Evolutionary conservation across 1,139 yeast genomes (phyloP).

Genomic region (Hyphopichia burtonii): DNA sequence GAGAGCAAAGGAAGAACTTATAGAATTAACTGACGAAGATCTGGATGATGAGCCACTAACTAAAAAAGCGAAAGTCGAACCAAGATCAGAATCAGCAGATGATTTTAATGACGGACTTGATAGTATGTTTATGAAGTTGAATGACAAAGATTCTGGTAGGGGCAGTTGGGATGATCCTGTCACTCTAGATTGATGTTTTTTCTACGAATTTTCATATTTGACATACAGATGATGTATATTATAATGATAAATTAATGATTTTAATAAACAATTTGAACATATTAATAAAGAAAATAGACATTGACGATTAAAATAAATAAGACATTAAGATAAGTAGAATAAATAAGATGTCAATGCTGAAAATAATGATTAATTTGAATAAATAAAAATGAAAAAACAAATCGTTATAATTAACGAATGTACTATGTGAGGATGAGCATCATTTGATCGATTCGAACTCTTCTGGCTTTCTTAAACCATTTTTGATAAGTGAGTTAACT

Average conservation of each 20-base stretch:
- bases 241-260: background rate
- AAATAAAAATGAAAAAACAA: too few relatives aligned
- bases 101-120: constrained; percentile 24
- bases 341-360: too few relatives aligned
- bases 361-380: too few relatives aligned
- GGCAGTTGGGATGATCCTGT: constrained; percentile 45
- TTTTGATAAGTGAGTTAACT: constrained; percentile 13
- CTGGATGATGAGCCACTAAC: constrained; percentile 3
- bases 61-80: background rate
- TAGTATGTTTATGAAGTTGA: constrained; percentile 14
- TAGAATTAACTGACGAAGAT: constrained; percentile 28
- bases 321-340: too few relatives aligned
- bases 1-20: constrained; percentile 20
- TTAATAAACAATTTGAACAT: background rate
- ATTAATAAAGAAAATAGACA: too few relatives aligned
- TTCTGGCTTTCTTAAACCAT: constrained; percentile 9
- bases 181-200: constrained; percentile 20
- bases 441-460: constrained; percentile 2
- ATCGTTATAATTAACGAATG: too few relatives aligned
- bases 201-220: too few relatives aligned
- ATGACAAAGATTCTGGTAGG: constrained; percentile 16
- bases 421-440: too few relatives aligned
- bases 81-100: constrained; percentile 8
- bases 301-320: too few relatives aligned
- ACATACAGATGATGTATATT: background rate